Evolutionary conservation across 2,329 filamentous ascomycete genomes (phyloP), one percentile per base, ranked within the genome.

Genomic region (Tolypocladium inflatum): DNA sequence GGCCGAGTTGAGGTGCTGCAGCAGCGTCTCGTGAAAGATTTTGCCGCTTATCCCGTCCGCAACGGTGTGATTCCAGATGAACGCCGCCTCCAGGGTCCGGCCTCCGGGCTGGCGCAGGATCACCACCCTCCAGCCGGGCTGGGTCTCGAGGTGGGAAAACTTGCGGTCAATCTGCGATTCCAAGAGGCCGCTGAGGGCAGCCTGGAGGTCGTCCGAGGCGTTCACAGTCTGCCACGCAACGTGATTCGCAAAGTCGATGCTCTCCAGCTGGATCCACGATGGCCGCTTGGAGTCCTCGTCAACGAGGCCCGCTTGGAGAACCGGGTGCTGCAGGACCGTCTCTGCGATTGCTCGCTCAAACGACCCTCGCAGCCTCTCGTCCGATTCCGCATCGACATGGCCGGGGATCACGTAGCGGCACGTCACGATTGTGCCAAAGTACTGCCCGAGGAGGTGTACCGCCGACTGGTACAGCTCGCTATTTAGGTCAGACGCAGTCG

Each of bases 31-130:
- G 45, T 72, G 69, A n/a, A 72, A 67, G 4, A 71, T 62, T 55
- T 68, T 71, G 45, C 63, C 66, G 23, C 67, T 61, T n/a, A 63
- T 67, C 1, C 68, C 70, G 43, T 72, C 70, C 4, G 57, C 60
- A 7, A 60, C 61, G 30, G 64, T 56, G 55, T 72, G 70, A 37
- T 66, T 67, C 56, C 62, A 68, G 11, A 60, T 59, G 48, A 71
- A 65, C 13, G 70, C 33, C 17, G 66, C 58, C n/a, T 72, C 66
- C 4, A 70, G 43, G 6, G 57, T 59, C 21, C 51, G 23, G 5
- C 30, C 15, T n/a, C 21, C 17, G 13, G 11, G 37, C 38, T 39
- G 38, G 10, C n/a, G 53, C 23, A 55, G 19, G 17, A 19, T 41
- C 54, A 19, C 60, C 57, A 66, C 17, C 30, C 62, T 64, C 68